Conservation (phyloP, 106 monocot genomes). For the Dendrobium chrysotoxum region DNA sequence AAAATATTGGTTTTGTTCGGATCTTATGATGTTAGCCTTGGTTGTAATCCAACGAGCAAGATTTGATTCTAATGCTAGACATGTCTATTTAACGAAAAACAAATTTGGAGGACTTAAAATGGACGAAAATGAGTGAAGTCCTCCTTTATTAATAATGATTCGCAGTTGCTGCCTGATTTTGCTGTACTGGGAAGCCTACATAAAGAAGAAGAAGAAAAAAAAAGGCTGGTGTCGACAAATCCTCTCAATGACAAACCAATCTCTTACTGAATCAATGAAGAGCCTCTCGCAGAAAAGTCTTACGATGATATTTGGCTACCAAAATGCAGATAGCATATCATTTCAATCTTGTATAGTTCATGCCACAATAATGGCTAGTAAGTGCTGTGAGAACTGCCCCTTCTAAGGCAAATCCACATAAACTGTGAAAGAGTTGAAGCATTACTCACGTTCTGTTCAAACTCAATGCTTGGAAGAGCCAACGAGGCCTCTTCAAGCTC, state of each 20-base stretch:
- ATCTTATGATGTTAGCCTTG: no score
- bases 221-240: not conserved
- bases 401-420: not conserved
- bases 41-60: no score
- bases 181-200: not conserved
- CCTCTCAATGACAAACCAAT: not conserved
- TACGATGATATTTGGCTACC: no score
- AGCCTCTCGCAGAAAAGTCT: not conserved
- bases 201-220: not conserved
- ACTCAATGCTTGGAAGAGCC: conserved; percentile 26
- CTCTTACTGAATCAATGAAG: not conserved
- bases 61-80: no score
- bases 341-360: not conserved
- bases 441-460: conserved; percentile 22
- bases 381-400: not conserved
- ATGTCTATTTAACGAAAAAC: no score
- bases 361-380: not conserved
- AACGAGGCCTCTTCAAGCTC: conserved; percentile 19
- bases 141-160: not conserved
- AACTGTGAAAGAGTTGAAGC: not conserved
- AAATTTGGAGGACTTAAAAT: not conserved
- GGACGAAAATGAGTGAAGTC: not conserved
- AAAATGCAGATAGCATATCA: not conserved
- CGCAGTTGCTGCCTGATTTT: not conserved
- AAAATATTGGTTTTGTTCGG: no score